Conservation (phyloP, 495 filamentous ascomycete genomes). For the Daldinia childiae region DNA sequence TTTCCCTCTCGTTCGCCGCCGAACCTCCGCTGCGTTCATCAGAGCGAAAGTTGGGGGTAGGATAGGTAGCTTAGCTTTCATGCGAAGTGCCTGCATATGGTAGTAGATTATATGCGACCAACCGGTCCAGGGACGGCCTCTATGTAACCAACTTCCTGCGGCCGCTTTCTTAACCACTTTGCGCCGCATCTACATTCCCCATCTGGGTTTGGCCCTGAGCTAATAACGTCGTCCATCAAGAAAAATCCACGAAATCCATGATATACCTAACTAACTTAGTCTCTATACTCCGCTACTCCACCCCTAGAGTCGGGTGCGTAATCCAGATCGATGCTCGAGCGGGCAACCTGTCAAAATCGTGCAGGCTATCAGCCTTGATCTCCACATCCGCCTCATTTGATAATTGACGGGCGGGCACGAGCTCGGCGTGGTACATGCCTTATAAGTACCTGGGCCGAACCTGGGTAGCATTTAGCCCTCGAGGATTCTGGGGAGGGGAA, state of each 20-base stretch:
- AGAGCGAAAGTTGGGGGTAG: neutral
- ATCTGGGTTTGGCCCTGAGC: slow-evolving; percentile 22
- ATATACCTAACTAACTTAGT: slow-evolving; percentile 5
- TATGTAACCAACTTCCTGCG: slow-evolving; percentile 15
- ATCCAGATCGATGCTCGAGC: slow-evolving; percentile 29
- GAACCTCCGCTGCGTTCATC: neutral
- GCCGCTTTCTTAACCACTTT: slow-evolving; percentile 14
- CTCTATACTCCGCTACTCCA: neutral
- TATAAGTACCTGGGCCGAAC: slow-evolving; percentile 5
- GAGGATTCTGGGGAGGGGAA: slow-evolving; percentile 1
- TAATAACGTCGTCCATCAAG: slow-evolving; percentile 13
- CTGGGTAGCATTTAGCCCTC: slow-evolving; percentile 21
- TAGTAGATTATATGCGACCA: slow-evolving; percentile 1
- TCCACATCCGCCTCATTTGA: slow-evolving; percentile 40
- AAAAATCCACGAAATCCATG: slow-evolving; percentile 19
- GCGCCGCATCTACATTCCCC: slow-evolving; percentile 35
- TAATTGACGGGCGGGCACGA: slow-evolving; percentile 31
- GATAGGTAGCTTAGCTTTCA: neutral
- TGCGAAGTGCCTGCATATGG: slow-evolving; percentile 5
- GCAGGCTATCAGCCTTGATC: slow-evolving; percentile 36
- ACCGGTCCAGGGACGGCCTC: slow-evolving; percentile 11
- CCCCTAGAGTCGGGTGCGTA: slow-evolving; percentile 1
- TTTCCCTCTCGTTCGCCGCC: neutral
- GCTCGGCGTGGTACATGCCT: slow-evolving; percentile 2
- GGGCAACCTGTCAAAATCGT: slow-evolving; percentile 40